Evolutionary conservation across 164 flowering plant genomes (phyloP).

Genomic region (Kingdonia uniflora): DNA sequence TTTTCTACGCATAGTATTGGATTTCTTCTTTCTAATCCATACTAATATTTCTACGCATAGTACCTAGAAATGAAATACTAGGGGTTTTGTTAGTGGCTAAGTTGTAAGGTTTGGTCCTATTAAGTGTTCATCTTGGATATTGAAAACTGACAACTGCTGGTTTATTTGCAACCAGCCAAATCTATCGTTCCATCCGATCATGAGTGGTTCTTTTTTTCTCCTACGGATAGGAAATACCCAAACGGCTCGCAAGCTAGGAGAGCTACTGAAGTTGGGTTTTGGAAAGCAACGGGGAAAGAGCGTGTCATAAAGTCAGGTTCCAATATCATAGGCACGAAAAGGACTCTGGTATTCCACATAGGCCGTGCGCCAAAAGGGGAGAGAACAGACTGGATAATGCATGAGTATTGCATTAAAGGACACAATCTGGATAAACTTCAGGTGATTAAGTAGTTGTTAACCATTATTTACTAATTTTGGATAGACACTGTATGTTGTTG

Average conservation of each 20-base stretch:
- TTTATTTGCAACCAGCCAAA: constrained; percentile 31
- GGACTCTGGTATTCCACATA: constrained; percentile 71
- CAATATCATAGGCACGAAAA: constrained; percentile 56
- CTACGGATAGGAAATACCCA: constrained; percentile 75
- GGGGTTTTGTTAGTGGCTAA: no score
- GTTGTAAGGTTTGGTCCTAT: no score
- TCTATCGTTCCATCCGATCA: constrained; percentile 53
- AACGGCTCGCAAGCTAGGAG: constrained; percentile 72
- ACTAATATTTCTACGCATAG: no score
- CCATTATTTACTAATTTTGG: no score
- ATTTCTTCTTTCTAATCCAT: no score
- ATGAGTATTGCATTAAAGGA: constrained; percentile 52
- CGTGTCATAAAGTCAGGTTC: constrained; percentile 53
- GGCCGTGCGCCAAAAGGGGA: constrained; percentile 88
- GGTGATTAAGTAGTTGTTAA: not conserved
- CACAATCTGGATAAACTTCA: constrained; percentile 10
- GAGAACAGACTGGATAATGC: constrained; percentile 87
- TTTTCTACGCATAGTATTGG: no score
- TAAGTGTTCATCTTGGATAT: not conserved
- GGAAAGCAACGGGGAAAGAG: constrained; percentile 88
- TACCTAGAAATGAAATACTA: no score
- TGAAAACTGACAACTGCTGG: constrained; percentile 10
- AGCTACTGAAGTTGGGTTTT: constrained; percentile 61
- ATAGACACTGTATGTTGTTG: no score
- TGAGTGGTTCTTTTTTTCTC: constrained; percentile 82